Base-by-base conservation (phyloP, 495 filamentous ascomycete species). In the Clavariopsis aquatica region DNA sequence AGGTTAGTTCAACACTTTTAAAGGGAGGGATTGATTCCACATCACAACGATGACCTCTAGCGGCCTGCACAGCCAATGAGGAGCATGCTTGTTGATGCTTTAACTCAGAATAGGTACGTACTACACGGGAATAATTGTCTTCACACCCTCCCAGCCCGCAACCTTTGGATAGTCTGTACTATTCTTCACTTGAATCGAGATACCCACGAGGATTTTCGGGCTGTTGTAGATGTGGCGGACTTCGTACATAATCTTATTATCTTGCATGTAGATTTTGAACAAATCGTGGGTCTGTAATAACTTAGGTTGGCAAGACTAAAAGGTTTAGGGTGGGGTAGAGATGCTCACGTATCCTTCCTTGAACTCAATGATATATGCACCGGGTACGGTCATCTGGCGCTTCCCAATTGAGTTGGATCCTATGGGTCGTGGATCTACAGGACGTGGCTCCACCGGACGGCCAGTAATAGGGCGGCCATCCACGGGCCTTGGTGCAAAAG, bases 371-470 rank as follows among this genome's bases (percentile, higher is more conserved):
- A 55, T 55, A 10, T 41, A 55, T 17, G 52, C 26, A 12, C 29
- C 29, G 13, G 52, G 52, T 4, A 55, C 31, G 9, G n/a, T 38
- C 17, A 29, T 24, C 29, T 55, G 52, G 15, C 52, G 27, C 23
- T 5, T 17, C 26, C 17, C 26, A 12, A 55, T 2, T 2, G 4
- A 10, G 3, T 28, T 26, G 23, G 13, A 17, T 8, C 49, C 45
- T 13, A 60, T 29, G 8, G 43, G 56, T 20, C 41, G 41, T 8
- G 56, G 38, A 6, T 45, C 54, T 15, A 57, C 22, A 26, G 56
- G 56, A 2, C 56, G 56, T 20, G 31, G 31, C 19, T 60, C 57
- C 15, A 51, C 29, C 43, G 57, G 46, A 20, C 45, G 57, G 23
- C 41, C 41, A 15, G 13, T 24, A 20, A 60, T 17, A 17, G 57